Evolutionary conservation across 305 asterid genomes (phyloP).

Genomic region (Caryopteris hybrid): DNA sequence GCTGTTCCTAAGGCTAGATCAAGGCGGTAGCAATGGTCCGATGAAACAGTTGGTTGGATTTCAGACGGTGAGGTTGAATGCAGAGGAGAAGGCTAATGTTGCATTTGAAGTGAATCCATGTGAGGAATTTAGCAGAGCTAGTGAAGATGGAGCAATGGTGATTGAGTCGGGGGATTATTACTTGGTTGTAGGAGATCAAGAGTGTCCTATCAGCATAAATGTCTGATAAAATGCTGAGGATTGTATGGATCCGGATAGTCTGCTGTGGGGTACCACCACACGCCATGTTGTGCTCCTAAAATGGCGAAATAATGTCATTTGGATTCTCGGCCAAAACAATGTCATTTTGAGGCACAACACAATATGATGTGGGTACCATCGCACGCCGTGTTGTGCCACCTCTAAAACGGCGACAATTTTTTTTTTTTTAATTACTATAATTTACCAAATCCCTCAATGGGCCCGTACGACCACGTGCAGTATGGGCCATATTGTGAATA

Average conservation of each 20-base stretch:
- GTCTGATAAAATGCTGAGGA: slow-evolving; percentile 2
- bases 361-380: no score
- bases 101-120: slow-evolving; percentile 63
- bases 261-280: no score
- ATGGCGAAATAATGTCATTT: no score
- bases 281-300: no score
- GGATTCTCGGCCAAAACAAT: no score
- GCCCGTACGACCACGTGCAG: neutral
- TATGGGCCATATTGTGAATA: neutral
- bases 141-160: slow-evolving; percentile 56
- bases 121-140: slow-evolving; percentile 56
- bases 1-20: slow-evolving; percentile 33
- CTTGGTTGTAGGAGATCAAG: slow-evolving; percentile 52
- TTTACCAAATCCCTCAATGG: neutral
- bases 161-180: slow-evolving; percentile 48
- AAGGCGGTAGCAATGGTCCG: slow-evolving; percentile 29
- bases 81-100: slow-evolving; percentile 31
- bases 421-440: no score
- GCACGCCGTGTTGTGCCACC: no score
- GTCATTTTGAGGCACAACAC: no score
- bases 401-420: no score
- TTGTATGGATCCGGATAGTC: no score
- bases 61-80: slow-evolving; percentile 38
- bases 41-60: slow-evolving; percentile 66
- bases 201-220: slow-evolving; percentile 25